Evolutionary conservation across 176 grass and related monocot species (phyloP).

Genomic region (Paspalum notatum): DNA sequence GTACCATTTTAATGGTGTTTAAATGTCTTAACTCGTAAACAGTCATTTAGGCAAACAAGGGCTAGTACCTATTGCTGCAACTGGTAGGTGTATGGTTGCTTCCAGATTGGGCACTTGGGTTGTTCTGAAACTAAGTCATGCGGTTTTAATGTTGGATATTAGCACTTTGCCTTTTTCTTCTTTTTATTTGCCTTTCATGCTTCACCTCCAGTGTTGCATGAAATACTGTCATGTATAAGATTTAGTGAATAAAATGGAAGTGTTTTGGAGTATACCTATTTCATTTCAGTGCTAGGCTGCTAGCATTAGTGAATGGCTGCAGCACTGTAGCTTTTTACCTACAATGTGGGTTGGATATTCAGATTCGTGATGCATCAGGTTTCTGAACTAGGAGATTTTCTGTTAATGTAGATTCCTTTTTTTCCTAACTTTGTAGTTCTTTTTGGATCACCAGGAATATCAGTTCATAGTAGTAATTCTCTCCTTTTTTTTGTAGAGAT

Average conservation of each 20-base stretch:
- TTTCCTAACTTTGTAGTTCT: neutral
- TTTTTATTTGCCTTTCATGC: neutral
- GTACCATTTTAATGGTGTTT: too few relatives aligned
- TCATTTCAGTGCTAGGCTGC: neutral
- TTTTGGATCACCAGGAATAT: neutral
- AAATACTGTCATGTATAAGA: neutral
- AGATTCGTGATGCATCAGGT: neutral
- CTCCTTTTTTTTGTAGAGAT: neutral
- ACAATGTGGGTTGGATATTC: neutral
- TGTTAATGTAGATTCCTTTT: neutral
- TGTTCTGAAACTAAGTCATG: neutral
- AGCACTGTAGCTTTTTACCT: neutral
- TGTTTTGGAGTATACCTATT: neutral
- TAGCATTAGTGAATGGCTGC: neutral
- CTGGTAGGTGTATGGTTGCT: conserved; percentile 2
- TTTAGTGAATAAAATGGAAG: neutral
- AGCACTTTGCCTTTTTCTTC: neutral
- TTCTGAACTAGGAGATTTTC: neutral
- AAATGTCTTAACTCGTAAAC: too few relatives aligned
- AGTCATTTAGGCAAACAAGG: too few relatives aligned
- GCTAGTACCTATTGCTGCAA: neutral
- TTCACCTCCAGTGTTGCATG: neutral
- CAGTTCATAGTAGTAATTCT: conserved; percentile 4
- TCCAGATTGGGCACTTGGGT: neutral
- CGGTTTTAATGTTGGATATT: conserved; percentile 4